A percentile compares a stretch with the other conserved stretches of the same genome.
Conservation (phyloP, 1,284 basidiomycete genomes). For the Sanghuangporus baumii region DNA sequence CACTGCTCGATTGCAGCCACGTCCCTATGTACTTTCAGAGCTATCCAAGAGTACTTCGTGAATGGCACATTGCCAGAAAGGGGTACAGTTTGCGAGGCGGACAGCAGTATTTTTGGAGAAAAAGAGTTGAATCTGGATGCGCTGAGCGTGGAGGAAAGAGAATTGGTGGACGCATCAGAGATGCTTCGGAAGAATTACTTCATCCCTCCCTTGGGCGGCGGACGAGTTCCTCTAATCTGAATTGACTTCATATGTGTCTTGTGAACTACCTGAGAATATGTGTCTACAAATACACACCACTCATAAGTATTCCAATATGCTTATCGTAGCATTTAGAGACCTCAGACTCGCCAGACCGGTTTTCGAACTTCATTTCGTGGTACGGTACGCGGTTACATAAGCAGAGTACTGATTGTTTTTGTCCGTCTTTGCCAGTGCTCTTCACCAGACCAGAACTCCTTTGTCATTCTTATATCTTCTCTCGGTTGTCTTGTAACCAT, state of each 20-base stretch:
- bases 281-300: no score
- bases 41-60: constrained; percentile 17
- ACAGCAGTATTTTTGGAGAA: constrained; percentile 13
- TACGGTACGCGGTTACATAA: no score
- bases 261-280: background rate
- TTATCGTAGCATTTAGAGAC: no score
- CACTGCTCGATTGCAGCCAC: constrained; percentile 18
- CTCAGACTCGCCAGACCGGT: no score
- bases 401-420: no score
- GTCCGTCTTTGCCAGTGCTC: no score
- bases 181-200: constrained; percentile 10
- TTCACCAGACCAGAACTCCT: no score
- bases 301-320: no score
- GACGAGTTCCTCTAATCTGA: background rate
- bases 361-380: no score
- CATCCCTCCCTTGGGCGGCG: background rate
- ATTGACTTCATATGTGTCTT: background rate
- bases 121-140: background rate
- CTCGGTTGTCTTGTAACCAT: no score
- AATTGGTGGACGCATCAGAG: background rate
- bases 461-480: no score
- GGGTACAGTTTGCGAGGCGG: constrained; percentile 16
- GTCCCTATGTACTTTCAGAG: constrained; percentile 17
- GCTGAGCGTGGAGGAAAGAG: background rate
- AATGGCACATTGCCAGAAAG: constrained; percentile 17